Evolutionary conservation across 2,329 filamentous ascomycete genomes (phyloP).

Genomic region (Macrophomina pseudophaseolina): DNA sequence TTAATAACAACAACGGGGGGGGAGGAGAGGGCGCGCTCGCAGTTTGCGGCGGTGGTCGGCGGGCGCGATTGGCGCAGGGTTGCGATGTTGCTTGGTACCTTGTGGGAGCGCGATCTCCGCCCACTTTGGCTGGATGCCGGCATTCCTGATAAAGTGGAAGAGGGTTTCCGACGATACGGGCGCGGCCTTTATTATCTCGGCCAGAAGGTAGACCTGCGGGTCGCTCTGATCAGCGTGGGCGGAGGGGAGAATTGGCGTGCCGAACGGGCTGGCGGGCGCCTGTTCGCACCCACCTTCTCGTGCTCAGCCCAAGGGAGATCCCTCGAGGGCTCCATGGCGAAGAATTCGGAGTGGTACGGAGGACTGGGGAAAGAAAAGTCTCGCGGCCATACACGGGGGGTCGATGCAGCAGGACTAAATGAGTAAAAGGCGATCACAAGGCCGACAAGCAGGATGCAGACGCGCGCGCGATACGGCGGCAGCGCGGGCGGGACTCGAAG

Average conservation of each 20-base stretch:
- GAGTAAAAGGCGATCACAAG: constrained; percentile 42
- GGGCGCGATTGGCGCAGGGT: constrained; percentile 21
- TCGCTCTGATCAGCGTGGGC: constrained; percentile 21
- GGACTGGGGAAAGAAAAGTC: constrained; percentile 38
- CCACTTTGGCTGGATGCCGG: constrained; percentile 54
- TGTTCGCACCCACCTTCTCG: constrained; percentile 49
- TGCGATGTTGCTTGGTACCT: constrained; percentile 45
- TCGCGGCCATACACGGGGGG: constrained; percentile 27
- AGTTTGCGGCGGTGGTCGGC: constrained; percentile 1
- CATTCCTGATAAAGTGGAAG: constrained; percentile 50
- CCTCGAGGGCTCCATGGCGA: constrained; percentile 49
- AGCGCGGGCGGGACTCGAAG: constrained; percentile 30
- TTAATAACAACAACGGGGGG: background rate
- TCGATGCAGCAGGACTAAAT: constrained; percentile 42
- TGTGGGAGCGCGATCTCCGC: constrained; percentile 55
- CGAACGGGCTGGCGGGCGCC: constrained; percentile 20
- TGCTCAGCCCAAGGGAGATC: constrained; percentile 53
- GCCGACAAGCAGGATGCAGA: constrained; percentile 32
- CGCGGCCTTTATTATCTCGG: constrained; percentile 58
- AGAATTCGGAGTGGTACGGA: constrained; percentile 32
- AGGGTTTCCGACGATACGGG: constrained; percentile 50
- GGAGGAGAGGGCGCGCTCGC: background rate
- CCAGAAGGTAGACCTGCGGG: constrained; percentile 50
- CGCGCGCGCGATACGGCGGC: constrained; percentile 25
- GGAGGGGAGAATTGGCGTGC: constrained; percentile 6